Evolutionary conservation across 495 filamentous ascomycete genomes (phyloP).

Genomic region (Aspergillus funiculosus): DNA sequence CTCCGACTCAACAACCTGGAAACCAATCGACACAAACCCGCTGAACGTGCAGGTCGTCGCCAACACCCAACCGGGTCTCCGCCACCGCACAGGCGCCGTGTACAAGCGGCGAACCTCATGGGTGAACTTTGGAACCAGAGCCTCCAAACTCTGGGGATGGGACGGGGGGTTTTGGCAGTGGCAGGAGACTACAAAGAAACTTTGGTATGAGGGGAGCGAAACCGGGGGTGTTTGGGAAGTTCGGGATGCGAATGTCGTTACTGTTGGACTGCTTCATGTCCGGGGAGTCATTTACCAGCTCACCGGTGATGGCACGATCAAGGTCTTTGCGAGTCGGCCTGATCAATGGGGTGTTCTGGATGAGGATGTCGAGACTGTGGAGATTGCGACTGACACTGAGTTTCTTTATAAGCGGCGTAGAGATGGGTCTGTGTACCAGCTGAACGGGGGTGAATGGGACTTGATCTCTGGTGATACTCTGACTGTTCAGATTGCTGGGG

Average conservation of each 20-base stretch:
- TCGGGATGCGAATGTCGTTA: not conserved
- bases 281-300: not conserved
- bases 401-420: not conserved
- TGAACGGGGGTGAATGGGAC: not conserved
- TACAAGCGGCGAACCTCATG: not conserved
- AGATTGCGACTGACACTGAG: not conserved
- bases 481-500: conserved; percentile 4
- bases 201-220: conserved; percentile 2
- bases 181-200: not conserved
- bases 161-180: not conserved
- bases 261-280: not conserved
- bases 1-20: not conserved
- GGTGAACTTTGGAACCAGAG: not conserved
- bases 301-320: not conserved
- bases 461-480: not conserved
- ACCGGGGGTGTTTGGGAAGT: not conserved
- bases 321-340: not conserved
- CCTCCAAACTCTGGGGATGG: not conserved
- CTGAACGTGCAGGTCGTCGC: conserved; percentile 3
- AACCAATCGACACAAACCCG: not conserved
- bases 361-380: not conserved
- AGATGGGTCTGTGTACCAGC: not conserved
- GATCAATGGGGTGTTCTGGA: not conserved
- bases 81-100: not conserved
- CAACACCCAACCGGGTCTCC: not conserved